These are phyloP conservation scores for Gracilaria caudata DNA, from an alignment of 23 red algal species.

Conservation along the genomic window DNA sequence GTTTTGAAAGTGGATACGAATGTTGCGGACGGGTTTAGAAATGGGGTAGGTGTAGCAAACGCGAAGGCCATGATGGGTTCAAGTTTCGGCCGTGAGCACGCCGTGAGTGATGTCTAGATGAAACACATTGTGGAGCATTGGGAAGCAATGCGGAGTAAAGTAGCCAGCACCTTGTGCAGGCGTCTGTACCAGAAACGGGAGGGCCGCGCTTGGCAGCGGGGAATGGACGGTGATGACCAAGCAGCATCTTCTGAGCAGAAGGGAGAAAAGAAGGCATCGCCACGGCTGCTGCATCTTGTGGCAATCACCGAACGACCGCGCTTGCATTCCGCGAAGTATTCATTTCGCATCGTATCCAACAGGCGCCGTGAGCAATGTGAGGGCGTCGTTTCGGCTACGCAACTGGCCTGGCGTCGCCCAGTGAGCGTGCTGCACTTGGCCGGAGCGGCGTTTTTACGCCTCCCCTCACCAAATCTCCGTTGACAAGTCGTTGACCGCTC, in stretches of 20 bases:
- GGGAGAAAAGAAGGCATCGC: not conserved
- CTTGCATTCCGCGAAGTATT: not conserved
- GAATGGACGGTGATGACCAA: not conserved
- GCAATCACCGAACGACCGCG: not conserved
- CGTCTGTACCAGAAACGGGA: too few species aligned
- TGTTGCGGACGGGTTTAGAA: not conserved
- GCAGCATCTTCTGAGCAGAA: not conserved
- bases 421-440: constrained; percentile 6
- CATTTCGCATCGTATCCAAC: not conserved
- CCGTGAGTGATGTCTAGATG: too few species aligned
- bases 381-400: constrained; percentile 2
- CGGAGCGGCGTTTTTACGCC: not conserved
- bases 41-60: not conserved
- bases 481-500: not conserved
- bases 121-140: too few species aligned
- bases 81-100: too few species aligned
- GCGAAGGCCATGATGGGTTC: not conserved
- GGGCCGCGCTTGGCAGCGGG: too few species aligned
- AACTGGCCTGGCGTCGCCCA: not conserved
- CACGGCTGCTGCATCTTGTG: constrained; percentile 14
- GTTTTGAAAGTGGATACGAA: not conserved
- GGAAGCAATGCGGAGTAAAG: too few species aligned
- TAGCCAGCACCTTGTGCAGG: too few species aligned
- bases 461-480: not conserved
- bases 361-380: not conserved